phyloP scores from a whole-genome alignment of 306 rosid species.

The Herpetospermum pedunculosum region DNA sequence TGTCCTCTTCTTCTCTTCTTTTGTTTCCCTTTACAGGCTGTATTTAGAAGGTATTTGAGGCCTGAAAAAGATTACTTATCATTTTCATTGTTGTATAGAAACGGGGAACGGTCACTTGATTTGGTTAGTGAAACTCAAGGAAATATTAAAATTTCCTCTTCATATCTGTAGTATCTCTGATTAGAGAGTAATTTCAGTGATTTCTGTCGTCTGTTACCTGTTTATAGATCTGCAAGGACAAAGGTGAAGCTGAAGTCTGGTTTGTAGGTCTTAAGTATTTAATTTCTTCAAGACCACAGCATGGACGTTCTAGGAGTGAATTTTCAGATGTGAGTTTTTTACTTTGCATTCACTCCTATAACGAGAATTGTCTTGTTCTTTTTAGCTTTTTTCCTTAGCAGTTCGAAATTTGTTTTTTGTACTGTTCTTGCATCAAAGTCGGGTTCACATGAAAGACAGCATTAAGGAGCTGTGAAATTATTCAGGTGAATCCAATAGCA shows the following conservation, averaged over 20 bases:
- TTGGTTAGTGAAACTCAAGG: slow-evolving; percentile 45
- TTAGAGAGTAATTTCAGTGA: background rate
- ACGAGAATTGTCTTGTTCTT: background rate
- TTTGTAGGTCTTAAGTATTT: slow-evolving; percentile 62
- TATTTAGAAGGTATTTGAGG: slow-evolving; percentile 78
- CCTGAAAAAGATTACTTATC: slow-evolving; percentile 89
- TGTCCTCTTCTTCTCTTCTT: slow-evolving; percentile 4
- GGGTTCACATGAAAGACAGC: background rate
- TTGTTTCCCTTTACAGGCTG: slow-evolving; percentile 40
- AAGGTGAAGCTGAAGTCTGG: slow-evolving; percentile 81
- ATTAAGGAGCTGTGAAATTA: background rate
- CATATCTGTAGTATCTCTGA: background rate
- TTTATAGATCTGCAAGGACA: slow-evolving; percentile 88
- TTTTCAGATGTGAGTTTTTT: slow-evolving; percentile 45
- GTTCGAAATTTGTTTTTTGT: background rate
- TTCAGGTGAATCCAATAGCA: background rate
- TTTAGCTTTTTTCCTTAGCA: background rate
- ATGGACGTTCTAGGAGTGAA: slow-evolving; percentile 43
- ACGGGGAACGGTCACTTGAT: slow-evolving; percentile 79
- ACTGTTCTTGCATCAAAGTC: background rate
- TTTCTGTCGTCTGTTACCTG: slow-evolving; percentile 11
- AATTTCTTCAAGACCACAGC: slow-evolving; percentile 40
- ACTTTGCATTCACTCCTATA: slow-evolving; percentile 3
- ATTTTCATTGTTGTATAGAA: slow-evolving; percentile 72
- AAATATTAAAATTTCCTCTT: background rate